Evolutionary conservation across 2,329 filamentous ascomycete species (phyloP), one percentile per base, ranked within the genome.

Genomic region (Neoarthrinium moseri): DNA sequence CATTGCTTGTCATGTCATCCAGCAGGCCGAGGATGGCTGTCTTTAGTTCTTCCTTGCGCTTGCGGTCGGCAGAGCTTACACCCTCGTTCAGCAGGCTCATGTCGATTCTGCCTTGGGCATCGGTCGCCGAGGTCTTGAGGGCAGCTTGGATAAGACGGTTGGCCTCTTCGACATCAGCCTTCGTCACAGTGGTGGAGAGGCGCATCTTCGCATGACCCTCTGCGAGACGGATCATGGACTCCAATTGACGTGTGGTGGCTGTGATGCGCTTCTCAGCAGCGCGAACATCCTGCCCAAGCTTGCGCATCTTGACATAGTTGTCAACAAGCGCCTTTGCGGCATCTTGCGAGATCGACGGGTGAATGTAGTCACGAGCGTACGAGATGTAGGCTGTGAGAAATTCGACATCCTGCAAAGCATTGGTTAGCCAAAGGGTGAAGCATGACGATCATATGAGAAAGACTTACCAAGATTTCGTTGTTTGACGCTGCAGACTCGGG

Each of bases 181-280:
- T 81, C 0, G 88, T 91, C 33, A 99, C 94, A 12, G 76, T 80
- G 3, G 75, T 65, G 0, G 87, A 82, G 5, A 99, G 80, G 4
- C 94, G 87, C 95, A 99, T 99, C 69, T 96, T 96, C 40, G 94
- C 95, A 68, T 99, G 95, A 1, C 91, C 94, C 73, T 99, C 94
- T 2, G 91, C 74, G 3, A 99, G 86, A 51, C 94, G 92, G 63
- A 99, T 97, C 95, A 99, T 99, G 36, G 87, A 94, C 71, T 99
- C 95, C 5, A 99, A 78, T 69, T 99, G 94, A 63, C 94, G 83
- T 1, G 95, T 99, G 3, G 94, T 99, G 32, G 94, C 94, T 0
- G 94, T 99, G 71, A 99, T 99, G 55, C 94, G 89, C 67, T 95
- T 92, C 68, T 99, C 95, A 3, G 89, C 82, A 3, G 91, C 80